Conservation (phyloP, 345 rosid species). For the Punica granatum region DNA sequence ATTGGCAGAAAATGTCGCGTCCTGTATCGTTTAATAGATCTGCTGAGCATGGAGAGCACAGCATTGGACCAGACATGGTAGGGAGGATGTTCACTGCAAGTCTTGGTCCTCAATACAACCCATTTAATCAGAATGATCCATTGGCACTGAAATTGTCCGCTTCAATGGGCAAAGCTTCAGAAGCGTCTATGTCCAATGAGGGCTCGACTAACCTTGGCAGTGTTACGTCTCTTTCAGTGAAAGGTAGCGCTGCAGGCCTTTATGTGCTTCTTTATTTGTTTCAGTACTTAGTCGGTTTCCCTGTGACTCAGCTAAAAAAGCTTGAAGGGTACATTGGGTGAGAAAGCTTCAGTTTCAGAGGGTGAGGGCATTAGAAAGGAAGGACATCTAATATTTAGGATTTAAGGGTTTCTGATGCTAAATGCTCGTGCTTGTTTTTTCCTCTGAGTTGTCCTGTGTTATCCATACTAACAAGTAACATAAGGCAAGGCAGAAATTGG, state of each 20-base stretch:
- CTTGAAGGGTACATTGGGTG: too few species aligned
- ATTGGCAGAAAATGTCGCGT: conserved; percentile 23
- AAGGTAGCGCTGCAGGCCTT: conserved; percentile 38
- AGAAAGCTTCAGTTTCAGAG: too few species aligned
- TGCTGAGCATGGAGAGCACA: conserved; percentile 12
- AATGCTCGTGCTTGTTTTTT: background rate
- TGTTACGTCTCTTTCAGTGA: conserved; percentile 52
- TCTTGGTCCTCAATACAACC: conserved; percentile 11
- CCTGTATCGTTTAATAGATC: conserved; percentile 19
- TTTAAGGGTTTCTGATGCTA: background rate
- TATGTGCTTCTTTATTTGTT: conserved; percentile 5
- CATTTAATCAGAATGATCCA: conserved; percentile 29
- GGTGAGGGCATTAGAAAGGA: too few species aligned
- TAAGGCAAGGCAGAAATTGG: background rate
- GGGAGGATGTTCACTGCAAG: conserved; percentile 17
- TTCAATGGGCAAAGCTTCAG: conserved; percentile 32
- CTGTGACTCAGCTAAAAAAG: too few species aligned
- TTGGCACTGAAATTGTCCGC: conserved; percentile 46
- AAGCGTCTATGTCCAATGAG: conserved; percentile 35
- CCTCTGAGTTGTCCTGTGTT: background rate
- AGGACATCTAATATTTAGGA: background rate
- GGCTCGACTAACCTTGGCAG: conserved; percentile 30
- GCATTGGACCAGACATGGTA: conserved; percentile 25
- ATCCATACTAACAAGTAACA: background rate
- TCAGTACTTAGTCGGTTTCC: background rate